These are phyloP conservation scores for Vanrija sp. DNA, from an alignment of 1,284 basidiomycete genomes.

Conservation along the genomic window DNA sequence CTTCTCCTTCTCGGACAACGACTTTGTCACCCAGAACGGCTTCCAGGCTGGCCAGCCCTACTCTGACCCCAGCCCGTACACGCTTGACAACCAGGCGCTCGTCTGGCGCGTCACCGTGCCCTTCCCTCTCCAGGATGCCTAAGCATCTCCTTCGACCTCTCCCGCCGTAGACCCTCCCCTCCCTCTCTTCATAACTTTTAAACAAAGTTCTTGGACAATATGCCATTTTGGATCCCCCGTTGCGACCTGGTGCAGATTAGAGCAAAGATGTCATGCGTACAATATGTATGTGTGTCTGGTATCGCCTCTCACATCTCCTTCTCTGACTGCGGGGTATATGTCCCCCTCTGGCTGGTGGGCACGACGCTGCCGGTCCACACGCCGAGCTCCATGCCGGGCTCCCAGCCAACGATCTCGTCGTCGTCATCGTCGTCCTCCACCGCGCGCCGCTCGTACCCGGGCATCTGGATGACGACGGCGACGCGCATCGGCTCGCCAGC, in stretches of 20 bases:
- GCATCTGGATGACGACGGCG: conserved; percentile 40
- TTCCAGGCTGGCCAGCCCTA: conserved; percentile 56
- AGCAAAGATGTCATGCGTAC: too few relatives aligned
- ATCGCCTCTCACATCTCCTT: background rate
- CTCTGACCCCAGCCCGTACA: conserved; percentile 50
- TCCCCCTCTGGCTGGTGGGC: background rate
- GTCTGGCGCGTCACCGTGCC: conserved; percentile 65
- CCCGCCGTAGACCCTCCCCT: too few relatives aligned
- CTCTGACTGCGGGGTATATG: background rate
- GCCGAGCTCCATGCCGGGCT: conserved; percentile 41
- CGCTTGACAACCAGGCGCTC: conserved; percentile 59
- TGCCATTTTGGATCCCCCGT: too few relatives aligned
- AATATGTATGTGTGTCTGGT: background rate
- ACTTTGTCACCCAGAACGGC: conserved; percentile 61
- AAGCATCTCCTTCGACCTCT: background rate
- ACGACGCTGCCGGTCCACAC: conserved; percentile 34
- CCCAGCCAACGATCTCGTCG: conserved; percentile 36
- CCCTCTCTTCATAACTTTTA: too few relatives aligned
- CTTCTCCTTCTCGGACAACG: conserved; percentile 62
- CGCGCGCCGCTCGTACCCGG: conserved; percentile 10
- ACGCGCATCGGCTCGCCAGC: conserved; percentile 29
- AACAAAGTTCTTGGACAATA: too few relatives aligned
- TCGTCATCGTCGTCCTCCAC: conserved; percentile 14
- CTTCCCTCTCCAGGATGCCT: background rate
- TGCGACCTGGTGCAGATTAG: too few relatives aligned